Evolutionary conservation across 352 stramenopile genomes (phyloP), one percentile per base, ranked within the genome.

Genomic region (Stephanocyclus meneghinianus): DNA sequence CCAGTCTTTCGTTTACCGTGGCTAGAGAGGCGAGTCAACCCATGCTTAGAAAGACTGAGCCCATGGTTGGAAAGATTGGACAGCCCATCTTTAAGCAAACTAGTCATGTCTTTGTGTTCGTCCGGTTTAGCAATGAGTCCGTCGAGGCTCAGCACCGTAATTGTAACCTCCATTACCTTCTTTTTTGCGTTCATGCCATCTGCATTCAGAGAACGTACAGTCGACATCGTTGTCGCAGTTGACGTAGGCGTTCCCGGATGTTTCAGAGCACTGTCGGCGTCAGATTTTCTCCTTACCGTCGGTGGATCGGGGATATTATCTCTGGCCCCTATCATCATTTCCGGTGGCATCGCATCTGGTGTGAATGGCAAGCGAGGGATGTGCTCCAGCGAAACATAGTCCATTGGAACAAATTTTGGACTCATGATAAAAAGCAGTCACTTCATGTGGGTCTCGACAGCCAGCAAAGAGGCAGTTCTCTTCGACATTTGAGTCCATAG

Each of bases 131-230:
- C 66, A 42, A 71, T 61, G 10, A 74, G 16, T 15, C 53, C 51
- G 8, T 66, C 51, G 10, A 64, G 44, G 32, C 40, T 42, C 11
- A 57, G 66, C 4, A 64, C 66, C 26, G 66, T 74, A 35, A 64
- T 50, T 15, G 51, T 74, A 13, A 65, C 18, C n/a, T 51, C 30
- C 55, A 65, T 53, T n/a, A 21, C 29, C 18, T 10, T 74, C 21
- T 60, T 56, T 6, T 71, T 48, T 21, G 15, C 11, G 16, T 69
- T 42, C 18, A 16, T 40, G 6, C 18, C 45, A 2, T 15, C 55
- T 21, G 30, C 16, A 16, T 45, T 8, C 30, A 18, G 13, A n/a
- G 10, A 63, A 44, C 35, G 16, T 32, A 32, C 13, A 29, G 13
- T 65, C 32, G 32, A 65, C 15, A 15, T 65, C 29, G 57, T 51